Percentiles rank a stretch among this genome's conserved stretches.
Conservation (phyloP, 139 green algal species). For the Chlorella sp. region DNA sequence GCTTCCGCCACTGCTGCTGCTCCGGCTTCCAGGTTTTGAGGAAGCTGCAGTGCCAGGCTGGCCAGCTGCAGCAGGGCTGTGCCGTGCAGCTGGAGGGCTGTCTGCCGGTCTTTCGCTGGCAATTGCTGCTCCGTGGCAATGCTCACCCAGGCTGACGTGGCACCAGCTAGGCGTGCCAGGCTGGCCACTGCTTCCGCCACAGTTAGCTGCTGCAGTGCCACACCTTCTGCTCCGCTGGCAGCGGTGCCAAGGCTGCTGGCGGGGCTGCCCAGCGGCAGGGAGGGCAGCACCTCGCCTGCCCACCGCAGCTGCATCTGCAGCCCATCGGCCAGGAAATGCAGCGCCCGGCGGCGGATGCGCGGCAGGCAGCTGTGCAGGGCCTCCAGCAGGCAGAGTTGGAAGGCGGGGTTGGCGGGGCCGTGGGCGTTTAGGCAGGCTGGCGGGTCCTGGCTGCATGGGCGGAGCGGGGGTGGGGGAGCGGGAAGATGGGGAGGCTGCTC, state of each 20-base stretch:
- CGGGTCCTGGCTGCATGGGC: not conserved
- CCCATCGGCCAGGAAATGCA: constrained; percentile 19
- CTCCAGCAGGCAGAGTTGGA: constrained; percentile 28
- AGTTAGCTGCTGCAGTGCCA: not conserved
- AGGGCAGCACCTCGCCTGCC: constrained; percentile 16
- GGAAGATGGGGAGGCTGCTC: not conserved
- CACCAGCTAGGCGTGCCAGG: not conserved
- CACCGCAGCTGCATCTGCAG: constrained; percentile 37
- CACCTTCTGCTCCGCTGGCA: not conserved
- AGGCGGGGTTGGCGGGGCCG: not conserved
- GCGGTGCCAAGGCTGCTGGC: not conserved
- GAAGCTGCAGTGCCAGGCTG: constrained; percentile 17
- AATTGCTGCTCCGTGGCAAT: not conserved
- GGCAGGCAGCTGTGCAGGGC: constrained; percentile 24
- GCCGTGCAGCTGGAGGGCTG: not conserved
- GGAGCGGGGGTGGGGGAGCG: too few relatives aligned
- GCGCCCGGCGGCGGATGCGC: constrained; percentile 26
- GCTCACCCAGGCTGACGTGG: not conserved
- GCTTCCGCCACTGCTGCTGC: not conserved
- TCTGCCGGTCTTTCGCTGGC: not conserved
- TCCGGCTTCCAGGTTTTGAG: not conserved
- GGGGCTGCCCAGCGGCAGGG: not conserved
- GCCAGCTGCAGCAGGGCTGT: constrained; percentile 8
- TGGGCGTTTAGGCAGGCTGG: not conserved
- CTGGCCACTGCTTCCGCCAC: not conserved